phyloP scores from a whole-genome alignment of 345 rosid genomes.

The Combretum micranthum region DNA sequence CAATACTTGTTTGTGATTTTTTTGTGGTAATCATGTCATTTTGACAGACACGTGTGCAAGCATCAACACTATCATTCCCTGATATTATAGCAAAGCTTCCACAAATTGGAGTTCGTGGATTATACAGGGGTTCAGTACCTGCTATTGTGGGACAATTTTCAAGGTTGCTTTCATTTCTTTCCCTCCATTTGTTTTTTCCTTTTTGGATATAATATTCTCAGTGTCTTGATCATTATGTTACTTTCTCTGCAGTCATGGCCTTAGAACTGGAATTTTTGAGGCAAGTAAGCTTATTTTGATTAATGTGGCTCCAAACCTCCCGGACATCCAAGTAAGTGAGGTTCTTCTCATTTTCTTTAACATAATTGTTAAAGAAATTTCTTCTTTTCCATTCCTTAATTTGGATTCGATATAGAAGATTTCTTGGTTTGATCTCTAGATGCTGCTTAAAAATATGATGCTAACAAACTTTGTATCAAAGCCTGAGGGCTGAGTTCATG shows the following conservation, averaged over 20 bases:
- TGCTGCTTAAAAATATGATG: too few relatives aligned
- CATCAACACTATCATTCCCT: conserved; percentile 76
- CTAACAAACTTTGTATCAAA: too few relatives aligned
- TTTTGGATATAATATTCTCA: conserved; percentile 1
- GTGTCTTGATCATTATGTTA: conserved; percentile 2
- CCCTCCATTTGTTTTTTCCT: not conserved
- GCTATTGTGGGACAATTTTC: conserved; percentile 97
- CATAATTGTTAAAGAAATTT: not conserved
- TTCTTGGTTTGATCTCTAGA: too few relatives aligned
- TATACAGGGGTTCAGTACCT: conserved; percentile 93
- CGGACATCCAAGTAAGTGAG: conserved; percentile 71
- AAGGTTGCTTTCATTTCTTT: conserved; percentile 39
- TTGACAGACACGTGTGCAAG: conserved; percentile 89
- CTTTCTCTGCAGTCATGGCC: conserved; percentile 61
- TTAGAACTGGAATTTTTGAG: conserved; percentile 94
- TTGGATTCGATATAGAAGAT: not conserved
- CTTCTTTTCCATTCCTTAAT: not conserved
- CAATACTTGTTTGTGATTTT: not conserved
- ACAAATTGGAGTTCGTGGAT: conserved; percentile 73
- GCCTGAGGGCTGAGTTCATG: too few relatives aligned
- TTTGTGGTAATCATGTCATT: conserved; percentile 7
- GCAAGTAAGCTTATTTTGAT: conserved; percentile 76
- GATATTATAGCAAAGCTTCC: conserved; percentile 88
- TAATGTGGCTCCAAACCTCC: conserved; percentile 86
- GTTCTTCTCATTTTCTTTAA: not conserved